Base-by-base conservation (phyloP, 1,284 basidiomycete species). In the Ustilago crameri region DNA sequence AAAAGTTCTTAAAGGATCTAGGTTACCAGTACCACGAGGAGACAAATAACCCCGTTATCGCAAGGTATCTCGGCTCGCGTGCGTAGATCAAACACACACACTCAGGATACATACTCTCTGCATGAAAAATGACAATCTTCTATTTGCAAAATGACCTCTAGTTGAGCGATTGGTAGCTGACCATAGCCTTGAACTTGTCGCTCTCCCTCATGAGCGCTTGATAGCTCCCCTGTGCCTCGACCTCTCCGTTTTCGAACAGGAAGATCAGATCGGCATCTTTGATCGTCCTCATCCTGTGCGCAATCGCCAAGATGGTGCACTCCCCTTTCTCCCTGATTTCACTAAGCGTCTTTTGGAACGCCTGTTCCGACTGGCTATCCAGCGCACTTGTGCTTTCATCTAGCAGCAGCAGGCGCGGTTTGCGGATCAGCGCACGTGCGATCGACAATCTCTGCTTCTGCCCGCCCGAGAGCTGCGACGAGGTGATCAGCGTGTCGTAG, bases 1-100 rank as follows among this genome's bases (percentile, higher is more conserved):
- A 90, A 56, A 85, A 85, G 18, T 97, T 93, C 83, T 85, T 98
- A 59, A 83, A 88, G 41, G 88, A 90, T 49, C 85, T 98, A 20
- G 91, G 91, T 44, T 98, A 97, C 80, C 87, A 48, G 40, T 96
- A 90, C 83, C 90, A 93, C 14, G 95, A 98, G 83, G 95, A 98
- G 85, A 98, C 95, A 18, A 84, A 92, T 40, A 98, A 96, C 78
- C 87, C 88, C 22, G 90, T 95, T 5, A 95, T 94, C 84, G 90
- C 88, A 75, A 87, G 90, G 69, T 96, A 91, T 83, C 85, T 92
- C 24, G 59, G 57, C 27, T 10, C 49, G 12, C 35, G n/a, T 26
- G 32, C 12, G 9, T 42, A 18, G 26, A 42, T 17, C n/a, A n/a
- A 30, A 15, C 15, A 10, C 37, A 40, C 26, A 45, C 18, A 45